phyloP scores from a whole-genome alignment of 1,284 basidiomycete species.

The Laetiporus sulphureus region DNA sequence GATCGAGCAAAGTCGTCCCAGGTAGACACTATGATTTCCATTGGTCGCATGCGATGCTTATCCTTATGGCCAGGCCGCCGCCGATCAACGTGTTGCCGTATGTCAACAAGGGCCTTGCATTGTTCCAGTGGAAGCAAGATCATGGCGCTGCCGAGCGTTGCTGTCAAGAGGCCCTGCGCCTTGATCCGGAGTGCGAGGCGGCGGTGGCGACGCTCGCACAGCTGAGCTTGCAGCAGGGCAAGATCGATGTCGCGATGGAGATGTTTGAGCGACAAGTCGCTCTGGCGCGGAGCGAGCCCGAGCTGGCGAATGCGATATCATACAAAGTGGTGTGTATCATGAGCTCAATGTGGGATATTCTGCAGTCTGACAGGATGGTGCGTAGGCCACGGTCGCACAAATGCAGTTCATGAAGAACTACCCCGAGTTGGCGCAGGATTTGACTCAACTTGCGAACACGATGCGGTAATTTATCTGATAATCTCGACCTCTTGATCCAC shows the following conservation, averaged over 20 bases:
- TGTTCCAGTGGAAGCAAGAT: slow-evolving; percentile 97
- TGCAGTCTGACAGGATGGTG: slow-evolving; percentile 5
- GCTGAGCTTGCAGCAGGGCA: slow-evolving; percentile 87
- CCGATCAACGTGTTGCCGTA: slow-evolving; percentile 84
- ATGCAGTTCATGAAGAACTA: slow-evolving; percentile 78
- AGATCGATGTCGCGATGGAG: slow-evolving; percentile 81
- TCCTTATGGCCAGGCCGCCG: slow-evolving; percentile 45
- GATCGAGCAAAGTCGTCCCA: slow-evolving; percentile 81
- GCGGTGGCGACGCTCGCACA: slow-evolving; percentile 96
- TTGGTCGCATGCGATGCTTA: no score
- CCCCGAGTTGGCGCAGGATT: slow-evolving; percentile 71
- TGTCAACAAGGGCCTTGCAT: slow-evolving; percentile 94
- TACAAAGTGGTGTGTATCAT: slow-evolving; percentile 65
- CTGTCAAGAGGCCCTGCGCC: slow-evolving; percentile 81
- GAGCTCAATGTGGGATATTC: slow-evolving; percentile 4
- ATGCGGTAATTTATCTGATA: no score
- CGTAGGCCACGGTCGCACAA: slow-evolving; percentile 75
- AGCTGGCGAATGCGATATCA: slow-evolving; percentile 85
- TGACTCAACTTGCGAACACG: slow-evolving; percentile 44
- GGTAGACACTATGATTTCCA: slow-evolving; percentile 37
- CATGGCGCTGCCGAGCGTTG: slow-evolving; percentile 76
- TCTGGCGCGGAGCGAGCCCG: slow-evolving; percentile 87
- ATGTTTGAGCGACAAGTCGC: slow-evolving; percentile 85
- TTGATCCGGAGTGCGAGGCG: slow-evolving; percentile 94
- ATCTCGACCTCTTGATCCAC: no score